Percentiles rank a stretch among this genome's conserved stretches.
Evolutionary conservation across 331 rosid genomes (phyloP).

Genomic region (Telfairia occidentalis): DNA sequence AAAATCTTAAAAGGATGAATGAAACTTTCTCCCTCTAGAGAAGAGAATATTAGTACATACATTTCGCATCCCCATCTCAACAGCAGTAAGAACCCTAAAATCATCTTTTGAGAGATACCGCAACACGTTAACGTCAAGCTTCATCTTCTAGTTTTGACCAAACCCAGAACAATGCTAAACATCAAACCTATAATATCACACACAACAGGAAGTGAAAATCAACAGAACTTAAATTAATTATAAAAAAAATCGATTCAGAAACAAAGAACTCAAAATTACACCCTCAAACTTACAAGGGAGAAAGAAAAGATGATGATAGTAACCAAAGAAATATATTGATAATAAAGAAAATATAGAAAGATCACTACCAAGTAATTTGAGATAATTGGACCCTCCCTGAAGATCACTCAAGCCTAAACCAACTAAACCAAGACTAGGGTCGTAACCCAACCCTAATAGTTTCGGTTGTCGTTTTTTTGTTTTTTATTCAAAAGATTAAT

Average conservation of each 20-base stretch:
- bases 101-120: slow-evolving; percentile 12
- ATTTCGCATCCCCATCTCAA: slow-evolving; percentile 13
- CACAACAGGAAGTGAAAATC: not conserved
- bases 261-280: not conserved
- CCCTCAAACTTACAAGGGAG: not conserved
- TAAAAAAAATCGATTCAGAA: not conserved
- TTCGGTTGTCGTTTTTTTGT: too few relatives aligned
- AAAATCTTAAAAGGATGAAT: not conserved
- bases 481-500: too few relatives aligned
- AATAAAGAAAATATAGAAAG: too few relatives aligned
- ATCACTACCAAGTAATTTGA: too few relatives aligned
- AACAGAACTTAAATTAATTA: not conserved
- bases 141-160: not conserved
- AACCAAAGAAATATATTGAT: too few relatives aligned
- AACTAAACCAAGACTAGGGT: too few relatives aligned
- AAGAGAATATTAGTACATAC: not conserved
- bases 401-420: too few relatives aligned
- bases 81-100: slow-evolving; percentile 12
- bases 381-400: too few relatives aligned
- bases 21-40: not conserved
- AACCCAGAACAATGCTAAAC: not conserved
- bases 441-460: too few relatives aligned
- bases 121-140: not conserved
- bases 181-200: not conserved
- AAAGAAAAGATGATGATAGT: not conserved